Evolutionary conservation across 768 basidiomycete species (phyloP), one percentile per base, ranked within the genome.

Genomic region (Filobasidium floriforme): DNA sequence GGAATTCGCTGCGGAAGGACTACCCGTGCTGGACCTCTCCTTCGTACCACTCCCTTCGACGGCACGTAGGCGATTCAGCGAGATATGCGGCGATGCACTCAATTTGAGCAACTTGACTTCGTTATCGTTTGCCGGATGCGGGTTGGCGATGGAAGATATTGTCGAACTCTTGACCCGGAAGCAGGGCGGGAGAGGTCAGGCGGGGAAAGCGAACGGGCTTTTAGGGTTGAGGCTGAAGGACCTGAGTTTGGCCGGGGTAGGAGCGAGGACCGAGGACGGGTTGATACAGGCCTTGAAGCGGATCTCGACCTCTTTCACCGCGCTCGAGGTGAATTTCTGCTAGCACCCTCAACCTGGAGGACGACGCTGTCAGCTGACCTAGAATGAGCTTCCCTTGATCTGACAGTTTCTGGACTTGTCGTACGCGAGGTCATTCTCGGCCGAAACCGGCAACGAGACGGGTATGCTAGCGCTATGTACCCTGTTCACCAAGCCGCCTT

Each of bases 11-110:
- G 7, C 22, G 22, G 22, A 57, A 15, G 54, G 24, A 24, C 12
- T 51, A 51, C 24, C 46, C 29, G 24, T 57, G 24, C 29, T 57
- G 3, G 54, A 57, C 26, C 54, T 57, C 24, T 57, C 54, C n/a
- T 57, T 57, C 54, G 22, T 24, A 24, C 54, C 54, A 2, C 22
- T 57, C 15, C 54, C 54, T 14, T 32, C 54, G 2, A 24, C 54
- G 24, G 54, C 54, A 7, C 54, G 29, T 19, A 15, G 54, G 4
- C 22, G 54, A n/a, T 24, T 57, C 26, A 22, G 26, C 7, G 29
- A 57, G 22, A 15, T 57, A 4, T 28, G 15, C 29, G 24, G 15
- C 7, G 29, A 57, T 15, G 18, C 22, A 15, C 54, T 57, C 15
- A 28, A 22, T 22, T 24, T 57, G 12, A 24, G 15, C 24, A 57